Conservation (phyloP, 208 protist genomes). For the Trypanosoma melophagium region DNA sequence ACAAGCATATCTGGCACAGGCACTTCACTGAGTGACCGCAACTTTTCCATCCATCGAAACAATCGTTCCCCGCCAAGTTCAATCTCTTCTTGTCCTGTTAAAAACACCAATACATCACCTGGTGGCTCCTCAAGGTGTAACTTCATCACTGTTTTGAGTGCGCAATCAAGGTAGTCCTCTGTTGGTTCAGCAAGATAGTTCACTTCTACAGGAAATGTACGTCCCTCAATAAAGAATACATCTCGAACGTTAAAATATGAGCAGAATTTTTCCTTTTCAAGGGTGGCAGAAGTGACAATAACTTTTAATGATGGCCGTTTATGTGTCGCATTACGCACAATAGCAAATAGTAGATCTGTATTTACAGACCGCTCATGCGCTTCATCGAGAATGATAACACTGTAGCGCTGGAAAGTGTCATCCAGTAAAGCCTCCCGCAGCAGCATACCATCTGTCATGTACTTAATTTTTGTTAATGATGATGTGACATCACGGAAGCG, state of each 20-base stretch:
- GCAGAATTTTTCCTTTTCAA: conserved; percentile 98
- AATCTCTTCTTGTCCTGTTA: conserved; percentile 99
- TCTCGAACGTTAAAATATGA: conserved; percentile 96
- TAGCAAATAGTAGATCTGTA: conserved; percentile 99
- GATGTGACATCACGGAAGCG: conserved; percentile 98
- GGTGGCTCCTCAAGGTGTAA: conserved; percentile 97
- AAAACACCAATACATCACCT: conserved; percentile 99
- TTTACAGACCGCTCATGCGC: conserved; percentile 99
- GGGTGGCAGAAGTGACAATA: conserved; percentile 98
- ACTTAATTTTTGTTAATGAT: conserved; percentile 97
- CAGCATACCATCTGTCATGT: conserved; percentile 99
- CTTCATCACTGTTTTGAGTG: conserved; percentile 98
- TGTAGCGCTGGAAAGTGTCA: conserved; percentile 93
- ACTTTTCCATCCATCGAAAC: conserved; percentile 83
- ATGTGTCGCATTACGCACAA: conserved; percentile 94
- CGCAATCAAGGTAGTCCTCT: conserved; percentile 96
- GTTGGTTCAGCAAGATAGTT: conserved; percentile 93
- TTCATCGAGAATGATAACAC: conserved; percentile 99
- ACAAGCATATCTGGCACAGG: conserved; percentile 93
- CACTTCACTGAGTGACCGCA: conserved; percentile 47
- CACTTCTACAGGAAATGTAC: conserved; percentile 97
- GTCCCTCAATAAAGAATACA: conserved; percentile 98
- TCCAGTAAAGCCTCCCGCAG: conserved; percentile 97
- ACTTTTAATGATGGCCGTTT: conserved; percentile 95
- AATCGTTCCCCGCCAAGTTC: conserved; percentile 98